Base-by-base conservation (phyloP, 306 rosid species). In the Quillaja saponaria region DNA sequence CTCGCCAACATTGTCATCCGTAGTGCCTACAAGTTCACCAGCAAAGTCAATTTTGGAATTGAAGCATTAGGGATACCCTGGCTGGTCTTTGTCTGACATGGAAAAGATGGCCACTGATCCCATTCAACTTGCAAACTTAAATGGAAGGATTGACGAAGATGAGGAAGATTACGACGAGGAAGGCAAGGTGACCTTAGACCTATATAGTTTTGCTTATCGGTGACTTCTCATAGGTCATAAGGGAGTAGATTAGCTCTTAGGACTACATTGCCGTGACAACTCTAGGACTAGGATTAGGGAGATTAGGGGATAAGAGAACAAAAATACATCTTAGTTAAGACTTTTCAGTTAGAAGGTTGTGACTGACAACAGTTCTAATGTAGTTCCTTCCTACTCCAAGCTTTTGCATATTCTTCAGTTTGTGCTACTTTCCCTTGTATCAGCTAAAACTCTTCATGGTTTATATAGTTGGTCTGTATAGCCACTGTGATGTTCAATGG, bases 121-220 rank as follows among this genome's bases (percentile, higher is more conserved):
- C 14, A 2, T 74, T 8, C 96, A 82, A 54, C 80, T 87, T 15
- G 88, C 84, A 38, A 77, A 69, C 81, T 53, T 90, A 48, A 69
- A 63, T 58, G 49, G 71, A 64, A 72, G 61, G 45, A 40, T 79
- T 20, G 92, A 84, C 25, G 91, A 86, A 64, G 95, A 87, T 10
- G 91, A 81, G 58, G 95, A 90, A 74, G 97, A 90, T 73, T 90
- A 90, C 38, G 95, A 87, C 51, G 90, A 78, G 73, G 89, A 86
- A 66, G n/a, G n/a, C n/a, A n/a, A n/a, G n/a, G n/a, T n/a, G n/a
- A n/a, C n/a, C n/a, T n/a, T n/a, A n/a, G n/a, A n/a, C n/a, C n/a
- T n/a, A n/a, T n/a, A n/a, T n/a, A n/a, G n/a, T n/a, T n/a, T n/a
- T n/a, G n/a, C n/a, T n/a, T n/a, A n/a, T n/a, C n/a, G n/a, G n/a